Evolutionary conservation across 768 basidiomycete genomes (phyloP), one percentile per base, ranked within the genome.

Genomic region (Mycena epipterygia): DNA sequence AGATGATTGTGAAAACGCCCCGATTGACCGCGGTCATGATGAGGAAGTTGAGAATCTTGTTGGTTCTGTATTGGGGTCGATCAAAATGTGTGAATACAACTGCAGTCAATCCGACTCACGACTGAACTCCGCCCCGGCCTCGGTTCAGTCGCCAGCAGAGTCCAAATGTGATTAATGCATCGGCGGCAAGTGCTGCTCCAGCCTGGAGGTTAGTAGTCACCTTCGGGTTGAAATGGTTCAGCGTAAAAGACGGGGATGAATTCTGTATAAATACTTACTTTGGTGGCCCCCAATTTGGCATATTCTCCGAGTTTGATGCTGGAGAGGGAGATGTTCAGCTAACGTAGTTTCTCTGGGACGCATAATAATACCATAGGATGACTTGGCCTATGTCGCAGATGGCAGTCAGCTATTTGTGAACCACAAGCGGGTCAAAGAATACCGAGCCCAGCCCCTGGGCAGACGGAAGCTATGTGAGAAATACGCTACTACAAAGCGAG

Each of bases 1-100:
- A 65, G 39, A 64, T 53, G 14, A 53, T 30, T 7, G 62, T 64
- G 35, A 35, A 64, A 29, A 23, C 49, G 1, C 62, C 64, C 1
- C 64, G 64, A 44, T 65, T 65, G n/a, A 65, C n/a, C 7, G 64
- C 64, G 39, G 64, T 65, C 41, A 65, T 42, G 52, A 65, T 55
- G 52, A 65, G 52, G 64, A 65, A 65, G 41, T 65, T 65, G 25
- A 65, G 51, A 29, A 65, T 46, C 30, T 32, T 42, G 27, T 65
- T 56, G 12, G 52, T 42, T 46, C 64, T 57, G 52, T 29, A 27
- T 29, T 25, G 19, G 12, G 23, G 16, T 37, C 30, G 8, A 23
- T 25, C 9, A 27, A 5, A 29, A 29, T 30, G 9, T 52, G 4
- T 30, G 19, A 52, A 52, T 52, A 30, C 25, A 30, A 11, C 27